Evolutionary conservation across 176 grass and related monocot genomes (phyloP), one percentile per base, ranked within the genome.

Genomic region (Bonia amplexicaulis): DNA sequence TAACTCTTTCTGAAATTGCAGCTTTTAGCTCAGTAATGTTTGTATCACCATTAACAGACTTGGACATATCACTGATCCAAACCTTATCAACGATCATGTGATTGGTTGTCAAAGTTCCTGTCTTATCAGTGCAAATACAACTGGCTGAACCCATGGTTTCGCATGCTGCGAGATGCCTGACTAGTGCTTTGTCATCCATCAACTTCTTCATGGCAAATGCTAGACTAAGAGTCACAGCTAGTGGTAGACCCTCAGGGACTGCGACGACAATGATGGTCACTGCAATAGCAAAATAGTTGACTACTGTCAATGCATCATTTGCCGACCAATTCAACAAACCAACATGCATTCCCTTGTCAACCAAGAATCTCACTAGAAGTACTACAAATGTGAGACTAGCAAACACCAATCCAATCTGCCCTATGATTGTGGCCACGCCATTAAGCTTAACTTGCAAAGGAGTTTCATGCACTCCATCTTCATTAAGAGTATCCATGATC

Each of bases 121-220:
- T 98, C 84, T 98, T 98, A 79, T 98, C 95, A 0, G 95, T 98
- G 86, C 93, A 98, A 87, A 98, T 98, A 48, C 84, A 91, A 77
- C 89, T 88, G 62, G 91, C 89, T 67, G 95, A 98, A 77, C 95
- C 95, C 95, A 98, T 98, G 17, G 93, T 98, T 82, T 98, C 95
- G 54, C 95, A 98, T 59, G 95, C 95, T 31, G 95, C 90, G 10
- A 95, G 83, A 90, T 91, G 93, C 35, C 95, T 92, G 39, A 98
- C 91, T 68, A 98, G 85, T 63, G 93, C 95, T 79, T 93, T 95
- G 19, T 91, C 87, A 86, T 89, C 59, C 93, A 98, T 98, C 80
- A 98, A 67, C 60, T 98, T 98, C 80, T 95, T 93, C 95, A 98
- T 98, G n/a, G 95, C 95, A 89, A 95, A 95, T 15, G 95, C 95